Percentiles rank a stretch among this genome's conserved stretches.
phyloP scores from a whole-genome alignment of 768 basidiomycete species.

The Xerocomellus dryophilus region DNA sequence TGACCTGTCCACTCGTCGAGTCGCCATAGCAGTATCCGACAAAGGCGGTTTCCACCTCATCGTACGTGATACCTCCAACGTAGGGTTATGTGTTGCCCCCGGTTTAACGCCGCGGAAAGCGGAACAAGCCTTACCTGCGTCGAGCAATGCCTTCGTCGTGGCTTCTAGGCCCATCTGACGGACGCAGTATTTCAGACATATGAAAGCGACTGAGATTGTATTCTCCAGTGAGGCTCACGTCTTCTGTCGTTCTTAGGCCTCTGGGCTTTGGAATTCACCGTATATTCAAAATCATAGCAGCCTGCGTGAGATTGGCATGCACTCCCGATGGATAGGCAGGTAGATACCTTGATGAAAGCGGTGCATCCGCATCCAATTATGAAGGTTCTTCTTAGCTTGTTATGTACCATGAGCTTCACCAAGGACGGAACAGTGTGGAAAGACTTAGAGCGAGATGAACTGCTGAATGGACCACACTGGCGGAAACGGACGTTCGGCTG shows the following conservation, averaged over 20 bases:
- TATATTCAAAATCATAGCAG: not conserved
- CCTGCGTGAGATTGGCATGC: not conserved
- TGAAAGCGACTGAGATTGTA: not conserved
- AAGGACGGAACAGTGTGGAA: not conserved
- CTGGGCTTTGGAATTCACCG: slow-evolving; percentile 48
- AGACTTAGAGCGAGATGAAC: not conserved
- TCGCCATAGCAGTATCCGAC: slow-evolving; percentile 82
- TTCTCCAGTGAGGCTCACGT: slow-evolving; percentile 42
- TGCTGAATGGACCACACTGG: too few species aligned
- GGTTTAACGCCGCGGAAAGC: not conserved
- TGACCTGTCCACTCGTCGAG: slow-evolving; percentile 71
- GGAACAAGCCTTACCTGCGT: slow-evolving; percentile 55
- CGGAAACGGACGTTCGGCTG: not conserved
- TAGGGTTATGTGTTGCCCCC: not conserved
- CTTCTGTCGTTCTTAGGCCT: slow-evolving; percentile 63
- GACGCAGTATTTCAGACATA: not conserved
- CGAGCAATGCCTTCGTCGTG: slow-evolving; percentile 80
- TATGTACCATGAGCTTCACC: slow-evolving; percentile 4
- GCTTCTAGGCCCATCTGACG: slow-evolving; percentile 82
- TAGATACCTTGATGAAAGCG: slow-evolving; percentile 18
- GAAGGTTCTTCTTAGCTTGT: slow-evolving; percentile 13
- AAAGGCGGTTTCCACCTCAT: slow-evolving; percentile 65
- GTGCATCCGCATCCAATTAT: slow-evolving; percentile 22
- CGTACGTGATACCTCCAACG: slow-evolving; percentile 72
- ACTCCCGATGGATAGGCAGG: not conserved